These are phyloP conservation scores for Petasospora rhodanensis DNA, from an alignment of 1,139 yeast species.

Conservation along the genomic window DNA sequence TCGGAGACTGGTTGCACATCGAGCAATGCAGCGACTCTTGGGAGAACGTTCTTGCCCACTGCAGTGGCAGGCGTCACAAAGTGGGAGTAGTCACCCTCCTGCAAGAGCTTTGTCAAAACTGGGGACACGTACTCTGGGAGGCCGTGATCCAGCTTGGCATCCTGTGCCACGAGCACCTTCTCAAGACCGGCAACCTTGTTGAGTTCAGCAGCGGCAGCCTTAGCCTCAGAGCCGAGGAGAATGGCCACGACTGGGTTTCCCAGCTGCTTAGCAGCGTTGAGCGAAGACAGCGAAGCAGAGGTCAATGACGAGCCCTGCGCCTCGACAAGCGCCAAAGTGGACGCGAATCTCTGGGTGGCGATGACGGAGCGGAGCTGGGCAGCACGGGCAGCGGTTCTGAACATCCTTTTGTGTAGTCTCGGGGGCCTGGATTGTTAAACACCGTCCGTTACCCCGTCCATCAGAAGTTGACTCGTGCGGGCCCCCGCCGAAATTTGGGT, in stretches of 20 bases:
- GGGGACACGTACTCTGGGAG: conserved; percentile 69
- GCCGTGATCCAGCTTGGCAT: conserved; percentile 47
- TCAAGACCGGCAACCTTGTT: conserved; percentile 32
- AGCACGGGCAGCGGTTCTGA: conserved; percentile 8
- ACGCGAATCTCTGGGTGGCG: conserved; percentile 32
- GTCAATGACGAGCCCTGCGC: conserved; percentile 44
- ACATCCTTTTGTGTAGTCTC: too few relatives aligned
- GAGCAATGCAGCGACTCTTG: conserved; percentile 79
- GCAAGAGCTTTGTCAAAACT: conserved; percentile 43
- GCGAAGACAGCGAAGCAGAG: conserved; percentile 63
- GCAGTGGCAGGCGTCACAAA: conserved; percentile 80
- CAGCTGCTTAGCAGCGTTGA: conserved; percentile 59
- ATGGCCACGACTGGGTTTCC: conserved; percentile 65
- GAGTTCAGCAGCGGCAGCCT: conserved; percentile 36
- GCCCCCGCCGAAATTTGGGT: too few relatives aligned
- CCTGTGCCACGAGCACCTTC: conserved; percentile 49
- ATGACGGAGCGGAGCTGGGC: neutral
- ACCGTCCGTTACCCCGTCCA: too few relatives aligned
- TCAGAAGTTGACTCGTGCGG: too few relatives aligned
- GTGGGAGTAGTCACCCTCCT: conserved; percentile 53
- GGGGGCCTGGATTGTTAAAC: too few relatives aligned
- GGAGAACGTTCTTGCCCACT: conserved; percentile 81
- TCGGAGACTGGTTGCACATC: conserved; percentile 90
- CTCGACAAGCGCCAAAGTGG: conserved; percentile 77
- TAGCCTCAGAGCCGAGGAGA: conserved; percentile 52